Percentiles rank a stretch among this genome's conserved stretches.
phyloP scores from a whole-genome alignment of 495 filamentous ascomycete species.

The Patellaria atrata region DNA sequence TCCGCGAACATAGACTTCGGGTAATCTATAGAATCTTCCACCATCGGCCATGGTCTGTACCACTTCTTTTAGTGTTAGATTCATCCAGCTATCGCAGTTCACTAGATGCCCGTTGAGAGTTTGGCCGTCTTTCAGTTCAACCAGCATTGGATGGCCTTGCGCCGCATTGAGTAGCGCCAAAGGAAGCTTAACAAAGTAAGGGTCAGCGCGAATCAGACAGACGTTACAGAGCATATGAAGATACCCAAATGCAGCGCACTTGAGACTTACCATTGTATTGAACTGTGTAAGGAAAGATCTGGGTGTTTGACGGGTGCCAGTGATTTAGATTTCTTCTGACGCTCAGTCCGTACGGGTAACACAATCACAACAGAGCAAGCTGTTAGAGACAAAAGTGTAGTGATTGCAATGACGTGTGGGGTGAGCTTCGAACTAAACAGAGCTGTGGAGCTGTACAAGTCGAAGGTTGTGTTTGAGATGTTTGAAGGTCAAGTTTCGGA shows the following conservation, averaged over 20 bases:
- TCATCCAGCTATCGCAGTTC: constrained; percentile 99
- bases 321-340: too few relatives aligned
- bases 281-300: neutral
- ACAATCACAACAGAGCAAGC: too few relatives aligned
- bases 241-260: neutral
- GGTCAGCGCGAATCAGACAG: constrained; percentile 1
- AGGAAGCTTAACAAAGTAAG: constrained; percentile 47
- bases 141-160: constrained; percentile 96
- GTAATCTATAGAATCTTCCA: constrained; percentile 78
- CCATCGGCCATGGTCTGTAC: constrained; percentile 95
- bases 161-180: constrained; percentile 87
- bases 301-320: too few relatives aligned
- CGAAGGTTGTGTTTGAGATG: too few relatives aligned
- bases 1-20: constrained; percentile 89
- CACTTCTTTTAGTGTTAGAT: constrained; percentile 88
- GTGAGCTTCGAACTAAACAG: too few relatives aligned
- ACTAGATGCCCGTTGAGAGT: constrained; percentile 92
- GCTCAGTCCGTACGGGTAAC: too few relatives aligned
- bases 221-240: constrained; percentile 1
- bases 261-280: constrained; percentile 1
- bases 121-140: constrained; percentile 97
- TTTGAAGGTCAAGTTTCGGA: too few relatives aligned
- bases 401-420: too few relatives aligned
- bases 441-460: too few relatives aligned
- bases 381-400: too few relatives aligned